These are phyloP conservation scores for Trichosanthes truncata DNA, from an alignment of 306 rosid species.

Conservation along the genomic window DNA sequence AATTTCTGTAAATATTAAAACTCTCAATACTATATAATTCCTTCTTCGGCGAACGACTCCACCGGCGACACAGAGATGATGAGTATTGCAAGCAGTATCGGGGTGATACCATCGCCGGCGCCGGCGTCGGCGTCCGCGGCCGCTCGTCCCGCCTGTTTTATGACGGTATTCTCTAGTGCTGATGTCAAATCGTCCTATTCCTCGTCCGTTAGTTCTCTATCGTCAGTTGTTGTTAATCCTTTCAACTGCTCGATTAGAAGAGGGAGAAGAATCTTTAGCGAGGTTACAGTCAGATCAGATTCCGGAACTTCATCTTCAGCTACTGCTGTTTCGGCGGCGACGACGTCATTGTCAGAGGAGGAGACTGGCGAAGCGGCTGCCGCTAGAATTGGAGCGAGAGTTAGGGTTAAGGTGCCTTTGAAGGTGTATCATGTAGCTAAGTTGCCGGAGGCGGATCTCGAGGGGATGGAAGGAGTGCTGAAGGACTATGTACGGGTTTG, in stretches of 20 bases:
- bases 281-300: slow-evolving; percentile 35
- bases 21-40: not conserved
- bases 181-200: slow-evolving; percentile 2
- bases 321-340: slow-evolving; percentile 13
- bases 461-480: slow-evolving; percentile 65
- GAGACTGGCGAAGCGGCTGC: slow-evolving; percentile 20
- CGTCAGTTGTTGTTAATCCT: not conserved
- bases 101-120: not conserved
- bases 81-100: slow-evolving; percentile 1
- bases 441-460: slow-evolving; percentile 54
- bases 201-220: not conserved
- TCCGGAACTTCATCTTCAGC: slow-evolving; percentile 20
- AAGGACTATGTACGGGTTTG: slow-evolving; percentile 76
- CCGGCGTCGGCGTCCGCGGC: not conserved
- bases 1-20: not conserved
- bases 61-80: not conserved
- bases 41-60: not conserved
- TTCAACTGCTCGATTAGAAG: slow-evolving; percentile 8
- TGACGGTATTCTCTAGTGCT: not conserved
- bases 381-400: slow-evolving; percentile 51
- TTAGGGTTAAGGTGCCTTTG: slow-evolving; percentile 69
- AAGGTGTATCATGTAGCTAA: slow-evolving; percentile 83
- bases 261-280: slow-evolving; percentile 25
- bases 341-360: slow-evolving; percentile 22
- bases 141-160: not conserved